Evolutionary conservation across 1,139 yeast genomes (phyloP).

Genomic region (Groenewaldozyma sp.): DNA sequence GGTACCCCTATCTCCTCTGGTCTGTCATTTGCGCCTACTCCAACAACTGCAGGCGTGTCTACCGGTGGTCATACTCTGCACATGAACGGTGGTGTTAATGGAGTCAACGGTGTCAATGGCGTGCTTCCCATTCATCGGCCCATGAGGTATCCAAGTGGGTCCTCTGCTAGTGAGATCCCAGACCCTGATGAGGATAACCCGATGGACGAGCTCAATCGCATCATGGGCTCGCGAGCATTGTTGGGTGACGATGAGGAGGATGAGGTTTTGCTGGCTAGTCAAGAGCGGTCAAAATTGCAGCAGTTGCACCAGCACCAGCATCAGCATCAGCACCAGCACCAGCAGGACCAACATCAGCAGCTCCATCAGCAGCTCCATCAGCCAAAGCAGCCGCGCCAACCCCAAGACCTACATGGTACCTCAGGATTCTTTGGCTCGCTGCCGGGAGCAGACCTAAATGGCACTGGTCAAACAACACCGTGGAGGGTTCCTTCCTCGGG

Average conservation of each 20-base stretch:
- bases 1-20: no score
- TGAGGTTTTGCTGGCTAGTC: slow-evolving; percentile 6
- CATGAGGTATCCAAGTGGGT: background rate
- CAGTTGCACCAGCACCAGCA: background rate
- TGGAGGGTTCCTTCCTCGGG: no score
- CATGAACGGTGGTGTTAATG: no score
- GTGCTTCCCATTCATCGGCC: background rate
- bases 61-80: no score
- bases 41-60: no score
- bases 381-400: no score
- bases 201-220: slow-evolving; percentile 18
- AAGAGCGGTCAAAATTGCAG: background rate
- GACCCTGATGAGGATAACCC: slow-evolving; percentile 10
- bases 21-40: no score
- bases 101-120: no score
- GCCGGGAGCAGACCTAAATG: no score
- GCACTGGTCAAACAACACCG: no score
- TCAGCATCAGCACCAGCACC: background rate
- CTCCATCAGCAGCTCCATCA: background rate
- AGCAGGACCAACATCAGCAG: background rate
- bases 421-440: no score
- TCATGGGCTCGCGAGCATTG: slow-evolving; percentile 19
- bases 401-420: no score
- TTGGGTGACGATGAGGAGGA: slow-evolving; percentile 18
- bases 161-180: background rate